Conservation (phyloP, 495 filamentous ascomycete genomes). For the Pyrenula aspistea region DNA sequence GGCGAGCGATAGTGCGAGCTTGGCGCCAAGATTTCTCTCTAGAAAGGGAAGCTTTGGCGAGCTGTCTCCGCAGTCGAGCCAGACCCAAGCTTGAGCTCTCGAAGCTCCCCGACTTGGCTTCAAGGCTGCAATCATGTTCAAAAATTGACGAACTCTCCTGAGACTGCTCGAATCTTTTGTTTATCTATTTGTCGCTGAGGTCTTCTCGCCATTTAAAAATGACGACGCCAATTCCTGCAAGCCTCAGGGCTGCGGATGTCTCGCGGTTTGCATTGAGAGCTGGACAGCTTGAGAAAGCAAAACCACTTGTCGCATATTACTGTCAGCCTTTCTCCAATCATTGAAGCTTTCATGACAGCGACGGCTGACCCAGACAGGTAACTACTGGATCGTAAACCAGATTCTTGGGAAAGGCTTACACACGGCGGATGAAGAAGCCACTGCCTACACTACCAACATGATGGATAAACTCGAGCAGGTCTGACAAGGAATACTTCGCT, state of each 20-base stretch:
- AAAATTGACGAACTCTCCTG: neutral
- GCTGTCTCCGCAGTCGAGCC: too few species aligned
- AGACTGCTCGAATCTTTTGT: too few species aligned
- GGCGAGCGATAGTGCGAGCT: too few species aligned
- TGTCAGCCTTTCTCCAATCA: constrained; percentile 48
- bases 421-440: constrained; percentile 57
- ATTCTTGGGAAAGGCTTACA: constrained; percentile 75
- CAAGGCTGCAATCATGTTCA: neutral
- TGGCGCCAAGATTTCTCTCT: neutral
- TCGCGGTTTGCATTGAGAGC: constrained; percentile 70
- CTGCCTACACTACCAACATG: constrained; percentile 63
- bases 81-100: neutral
- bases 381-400: constrained; percentile 87
- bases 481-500: constrained; percentile 9
- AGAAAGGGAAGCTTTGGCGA: neutral
- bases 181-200: too few species aligned
- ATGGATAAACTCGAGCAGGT: constrained; percentile 91
- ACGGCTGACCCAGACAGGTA: constrained; percentile 39
- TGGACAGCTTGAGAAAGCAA: constrained; percentile 68
- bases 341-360: neutral
- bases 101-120: neutral
- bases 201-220: too few species aligned
- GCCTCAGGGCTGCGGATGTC: constrained; percentile 65
- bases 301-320: constrained; percentile 87
- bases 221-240: constrained; percentile 61